Evolutionary conservation across 1,284 basidiomycete species (phyloP), one percentile per base, ranked within the genome.

Genomic region (Phaffia rhodozyma): DNA sequence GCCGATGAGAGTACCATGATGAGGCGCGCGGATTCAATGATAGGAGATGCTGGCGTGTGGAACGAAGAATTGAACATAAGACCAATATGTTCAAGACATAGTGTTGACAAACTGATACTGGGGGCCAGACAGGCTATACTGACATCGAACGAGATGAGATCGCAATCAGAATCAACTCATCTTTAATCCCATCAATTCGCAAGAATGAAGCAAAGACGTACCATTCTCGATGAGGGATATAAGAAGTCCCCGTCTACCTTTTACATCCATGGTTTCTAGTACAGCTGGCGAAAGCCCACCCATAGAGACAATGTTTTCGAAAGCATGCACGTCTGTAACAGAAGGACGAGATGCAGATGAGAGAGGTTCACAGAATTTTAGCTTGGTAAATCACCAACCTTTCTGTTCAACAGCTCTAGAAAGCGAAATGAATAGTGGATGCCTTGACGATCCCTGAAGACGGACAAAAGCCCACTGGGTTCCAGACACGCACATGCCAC

Each of bases 191-290:
- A 16, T 43, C 13, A 11, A 2, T 11, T 43, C 16, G 32, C 32
- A 5, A 48, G 43, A 18, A 34, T 34, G 6, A 21, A n/a, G 30
- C 9, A 32, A 9, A 25, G 2, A 59, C 29, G 47, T 21, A 59
- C 58, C 58, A 5, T 48, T 59, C 48, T 49, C 58, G 58, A 59
- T 59, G 23, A 59, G 47, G 3, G 58, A 59, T n/a, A 59, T 29
- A 18, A 59, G 58, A 9, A 59, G 38, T 43, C 38, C 38, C 13
- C 38, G 47, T 32, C 52, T 29, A 18, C 52, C 58, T 34, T 59
- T 49, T 18, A 21, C 47, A 27, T 30, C 48, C 27, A 59, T 48
- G 4, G 48, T 25, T 43, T 43, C 38, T 1, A n/a, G 23, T 16
- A 59, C 27, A 34, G 29, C 32, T 47, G n/a, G 11, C 1, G n/a